Evolutionary conservation across 2,329 filamentous ascomycete genomes (phyloP).

Genomic region (Pseudocercospora musae): DNA sequence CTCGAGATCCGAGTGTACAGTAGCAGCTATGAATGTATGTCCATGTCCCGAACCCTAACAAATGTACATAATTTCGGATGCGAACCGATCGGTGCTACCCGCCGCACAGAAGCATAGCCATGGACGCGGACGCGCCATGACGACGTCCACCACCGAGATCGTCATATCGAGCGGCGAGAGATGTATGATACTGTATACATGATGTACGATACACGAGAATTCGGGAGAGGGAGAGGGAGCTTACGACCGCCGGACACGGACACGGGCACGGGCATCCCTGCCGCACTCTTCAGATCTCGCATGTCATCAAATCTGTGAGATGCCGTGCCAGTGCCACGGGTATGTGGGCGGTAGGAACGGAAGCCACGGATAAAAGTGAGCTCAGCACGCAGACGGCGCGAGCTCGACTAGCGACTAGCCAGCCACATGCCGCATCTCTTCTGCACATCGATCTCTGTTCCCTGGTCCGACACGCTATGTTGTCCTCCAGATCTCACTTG

Average conservation of each 20-base stretch:
- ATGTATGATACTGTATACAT: too few relatives aligned
- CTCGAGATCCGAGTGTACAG: not conserved
- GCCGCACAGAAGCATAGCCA: not conserved
- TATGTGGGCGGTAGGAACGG: too few relatives aligned
- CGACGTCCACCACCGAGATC: conserved; percentile 5
- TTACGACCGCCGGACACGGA: not conserved
- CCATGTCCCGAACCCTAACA: not conserved
- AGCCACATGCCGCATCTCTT: conserved; percentile 9
- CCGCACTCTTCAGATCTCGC: not conserved
- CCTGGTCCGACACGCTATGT: conserved; percentile 7
- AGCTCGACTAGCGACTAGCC: conserved; percentile 13
- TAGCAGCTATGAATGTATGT: not conserved
- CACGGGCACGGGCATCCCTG: not conserved
- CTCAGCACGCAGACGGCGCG: conserved; percentile 11
- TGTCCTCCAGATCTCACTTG: not conserved
- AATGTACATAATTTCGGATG: not conserved
- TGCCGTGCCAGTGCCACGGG: not conserved
- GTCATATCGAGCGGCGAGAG: conserved; percentile 4
- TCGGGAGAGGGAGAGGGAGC: not conserved
- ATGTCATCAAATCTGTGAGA: conserved; percentile 1
- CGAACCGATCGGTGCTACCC: conserved; percentile 2
- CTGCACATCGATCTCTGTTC: conserved; percentile 19
- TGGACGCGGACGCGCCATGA: not conserved
- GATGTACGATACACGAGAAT: not conserved
- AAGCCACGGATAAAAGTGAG: conserved; percentile 1